phyloP scores from a whole-genome alignment of 176 grass and related monocot genomes.

The Phoenix roebelenii region DNA sequence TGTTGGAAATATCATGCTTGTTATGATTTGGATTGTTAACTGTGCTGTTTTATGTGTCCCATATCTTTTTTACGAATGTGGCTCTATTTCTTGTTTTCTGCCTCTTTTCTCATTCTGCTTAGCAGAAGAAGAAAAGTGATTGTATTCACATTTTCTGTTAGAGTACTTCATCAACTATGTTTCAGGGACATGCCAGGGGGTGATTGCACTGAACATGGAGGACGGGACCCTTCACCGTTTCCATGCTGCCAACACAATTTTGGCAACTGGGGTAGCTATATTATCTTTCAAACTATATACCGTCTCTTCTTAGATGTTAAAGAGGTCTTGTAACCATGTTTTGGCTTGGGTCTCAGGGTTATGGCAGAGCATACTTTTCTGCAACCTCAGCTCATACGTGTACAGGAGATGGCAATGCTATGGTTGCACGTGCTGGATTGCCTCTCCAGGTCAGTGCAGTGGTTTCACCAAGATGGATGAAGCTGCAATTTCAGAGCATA shows the following conservation, averaged over 20 bases:
- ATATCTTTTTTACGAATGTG: too few relatives aligned
- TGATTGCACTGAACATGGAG: conserved; percentile 98
- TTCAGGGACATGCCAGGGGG: conserved; percentile 62
- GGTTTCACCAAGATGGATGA: not conserved
- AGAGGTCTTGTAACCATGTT: conserved; percentile 7
- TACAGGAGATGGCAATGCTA: conserved; percentile 98
- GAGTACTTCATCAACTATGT: not conserved
- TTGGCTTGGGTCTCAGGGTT: conserved; percentile 1
- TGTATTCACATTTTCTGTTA: too few relatives aligned
- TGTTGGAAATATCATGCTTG: too few relatives aligned
- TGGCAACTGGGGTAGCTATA: conserved; percentile 72
- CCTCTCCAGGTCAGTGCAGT: conserved; percentile 48
- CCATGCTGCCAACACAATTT: conserved; percentile 70
- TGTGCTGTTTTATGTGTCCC: not conserved
- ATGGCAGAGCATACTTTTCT: conserved; percentile 80
- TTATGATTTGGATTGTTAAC: not conserved
- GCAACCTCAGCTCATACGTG: conserved; percentile 97
- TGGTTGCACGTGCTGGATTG: conserved; percentile 94
- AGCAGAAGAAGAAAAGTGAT: too few relatives aligned
- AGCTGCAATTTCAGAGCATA: not conserved
- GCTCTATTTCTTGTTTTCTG: too few relatives aligned
- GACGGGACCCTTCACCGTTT: conserved; percentile 94
- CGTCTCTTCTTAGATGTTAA: too few relatives aligned
- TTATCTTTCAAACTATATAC: conserved; percentile 1
- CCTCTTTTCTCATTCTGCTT: too few relatives aligned